Conservation (phyloP, 163 green algal species). For the Scenedesmus sp. region DNA sequence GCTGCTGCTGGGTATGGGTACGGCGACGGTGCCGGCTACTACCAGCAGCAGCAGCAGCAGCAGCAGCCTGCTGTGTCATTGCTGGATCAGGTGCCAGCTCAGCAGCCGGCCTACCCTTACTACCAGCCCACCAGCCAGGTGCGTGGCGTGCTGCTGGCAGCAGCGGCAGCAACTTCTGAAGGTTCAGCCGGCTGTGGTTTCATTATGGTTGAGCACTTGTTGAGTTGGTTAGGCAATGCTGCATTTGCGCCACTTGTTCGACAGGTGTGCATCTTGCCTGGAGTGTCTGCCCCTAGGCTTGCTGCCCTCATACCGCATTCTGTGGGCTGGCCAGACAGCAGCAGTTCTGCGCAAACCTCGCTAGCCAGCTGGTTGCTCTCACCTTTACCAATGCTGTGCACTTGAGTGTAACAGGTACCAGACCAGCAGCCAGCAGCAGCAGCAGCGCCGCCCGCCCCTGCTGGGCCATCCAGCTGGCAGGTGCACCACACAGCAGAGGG, state of each 20-base stretch:
- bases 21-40: slow-evolving; percentile 30
- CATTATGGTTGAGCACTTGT: too few relatives aligned
- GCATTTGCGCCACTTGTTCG: too few relatives aligned
- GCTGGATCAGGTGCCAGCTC: slow-evolving; percentile 64
- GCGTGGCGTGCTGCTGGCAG: background rate
- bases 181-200: background rate
- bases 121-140: slow-evolving; percentile 30
- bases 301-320: too few relatives aligned
- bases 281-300: too few relatives aligned
- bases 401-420: background rate
- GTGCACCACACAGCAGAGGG: slow-evolving; percentile 66
- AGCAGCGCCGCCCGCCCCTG: slow-evolving; percentile 11
- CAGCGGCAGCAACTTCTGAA: background rate
- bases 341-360: too few relatives aligned
- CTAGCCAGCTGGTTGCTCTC: background rate
- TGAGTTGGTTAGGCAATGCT: too few relatives aligned
- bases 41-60: slow-evolving; percentile 54
- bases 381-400: background rate
- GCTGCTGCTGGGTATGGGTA: background rate
- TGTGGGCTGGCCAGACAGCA: too few relatives aligned
- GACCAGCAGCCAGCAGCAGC: slow-evolving; percentile 22
- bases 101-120: slow-evolving; percentile 66
- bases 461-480: slow-evolving; percentile 57
- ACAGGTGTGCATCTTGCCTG: too few relatives aligned
- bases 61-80: slow-evolving; percentile 55